phyloP scores from a whole-genome alignment of 805 yeast species.

The Suhomyces sp. region DNA sequence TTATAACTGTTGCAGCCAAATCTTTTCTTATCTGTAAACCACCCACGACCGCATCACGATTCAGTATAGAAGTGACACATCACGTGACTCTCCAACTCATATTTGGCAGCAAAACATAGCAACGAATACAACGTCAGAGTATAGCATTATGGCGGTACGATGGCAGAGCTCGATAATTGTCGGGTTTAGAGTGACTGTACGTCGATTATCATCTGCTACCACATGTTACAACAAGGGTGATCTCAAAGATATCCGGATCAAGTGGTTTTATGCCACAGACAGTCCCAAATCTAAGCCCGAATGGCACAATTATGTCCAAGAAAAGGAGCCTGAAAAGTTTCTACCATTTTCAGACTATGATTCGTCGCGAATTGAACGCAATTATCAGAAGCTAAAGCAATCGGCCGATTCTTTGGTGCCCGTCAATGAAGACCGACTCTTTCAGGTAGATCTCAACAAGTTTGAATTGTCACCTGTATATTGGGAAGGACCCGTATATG shows the following conservation, averaged over 20 bases:
- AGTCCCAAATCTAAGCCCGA: slow-evolving; percentile 67
- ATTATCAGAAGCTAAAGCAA: slow-evolving; percentile 25
- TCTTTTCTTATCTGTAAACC: neutral
- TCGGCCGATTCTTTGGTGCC: slow-evolving; percentile 31
- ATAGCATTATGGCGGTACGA: neutral
- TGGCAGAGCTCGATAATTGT: neutral
- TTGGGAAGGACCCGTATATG: slow-evolving; percentile 87
- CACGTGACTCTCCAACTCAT: neutral
- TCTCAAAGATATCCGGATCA: slow-evolving; percentile 8
- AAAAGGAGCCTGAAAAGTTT: slow-evolving; percentile 55
- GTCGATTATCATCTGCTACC: neutral
- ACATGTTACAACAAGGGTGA: neutral
- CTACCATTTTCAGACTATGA: slow-evolving; percentile 66
- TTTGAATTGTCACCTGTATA: slow-evolving; percentile 65
- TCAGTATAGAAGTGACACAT: neutral
- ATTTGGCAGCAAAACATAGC: neutral
- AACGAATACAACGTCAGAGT: neutral
- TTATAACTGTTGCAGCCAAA: neutral
- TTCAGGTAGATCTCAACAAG: slow-evolving; percentile 60
- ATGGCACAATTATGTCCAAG: slow-evolving; percentile 51
- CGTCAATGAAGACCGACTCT: slow-evolving; percentile 80
- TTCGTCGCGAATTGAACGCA: slow-evolving; percentile 56
- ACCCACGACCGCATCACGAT: neutral
- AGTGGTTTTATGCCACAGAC: slow-evolving; percentile 87
- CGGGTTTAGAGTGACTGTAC: neutral